Evolutionary conservation across 495 filamentous ascomycete species (phyloP), one percentile per base, ranked within the genome.

Genomic region (Baudoinia panamericana): DNA sequence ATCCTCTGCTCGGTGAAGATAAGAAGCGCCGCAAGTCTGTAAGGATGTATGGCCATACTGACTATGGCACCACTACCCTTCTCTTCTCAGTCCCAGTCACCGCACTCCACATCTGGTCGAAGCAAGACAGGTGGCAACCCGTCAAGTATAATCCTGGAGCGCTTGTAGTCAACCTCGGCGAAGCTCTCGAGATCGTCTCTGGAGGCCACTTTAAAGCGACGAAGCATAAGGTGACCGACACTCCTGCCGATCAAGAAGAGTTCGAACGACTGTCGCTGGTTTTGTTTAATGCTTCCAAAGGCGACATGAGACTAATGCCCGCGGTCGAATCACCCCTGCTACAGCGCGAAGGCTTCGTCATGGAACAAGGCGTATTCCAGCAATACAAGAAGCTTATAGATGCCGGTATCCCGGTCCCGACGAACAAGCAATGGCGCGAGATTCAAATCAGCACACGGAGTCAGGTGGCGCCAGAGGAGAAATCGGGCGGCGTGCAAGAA

Each of bases 161-260:
- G 1, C 53, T 67, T 13, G 63, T 69, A 3, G 30, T 67, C 36
- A 69, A 69, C 43, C 59, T 69, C 33, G 65, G 65, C 12, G 63
- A 69, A 34, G 61, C 62, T 4, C 39, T 67, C 7, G 64, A 67
- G 52, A 62, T 67, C 36, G 52, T 69, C 5, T 65, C 65, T 7
- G 65, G 65, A 23, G 65, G 65, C 2, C 65, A 66, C 30, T 68
- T 68, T 46, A 66, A 65, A 52, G 63, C 65, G 17, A 68, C 65
- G 30, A 53, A 58, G 4, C 65, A 68, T 44, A 53, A 60, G 13
- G 65, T 68, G 0, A 34, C 59, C 46, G 41, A 62, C 56, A 50
- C 64, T 56, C 65, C 65, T 3, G 54, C 46, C 0, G 65, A 68
- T 46, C 65, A 68, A 34, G 20, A 55, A 26, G 41, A 59, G 13